Evolutionary conservation across 192 early-diverging fungal genomes (phyloP).

Genomic region (Thamnidium elegans): DNA sequence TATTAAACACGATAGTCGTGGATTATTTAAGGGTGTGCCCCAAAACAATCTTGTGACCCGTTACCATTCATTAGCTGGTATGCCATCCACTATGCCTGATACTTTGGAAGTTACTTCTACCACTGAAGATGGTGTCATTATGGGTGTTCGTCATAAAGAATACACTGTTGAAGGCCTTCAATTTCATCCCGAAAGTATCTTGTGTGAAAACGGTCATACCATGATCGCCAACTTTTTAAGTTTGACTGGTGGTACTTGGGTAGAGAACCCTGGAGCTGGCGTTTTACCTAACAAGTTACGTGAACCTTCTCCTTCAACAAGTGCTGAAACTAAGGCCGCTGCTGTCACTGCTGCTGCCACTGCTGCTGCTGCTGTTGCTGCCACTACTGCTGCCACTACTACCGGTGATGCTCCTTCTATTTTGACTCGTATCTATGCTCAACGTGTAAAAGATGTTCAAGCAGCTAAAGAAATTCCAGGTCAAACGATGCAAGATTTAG

Average conservation of each 20-base stretch:
- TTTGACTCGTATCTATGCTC: constrained; percentile 76
- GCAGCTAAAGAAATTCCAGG: constrained; percentile 72
- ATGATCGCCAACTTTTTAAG: constrained; percentile 91
- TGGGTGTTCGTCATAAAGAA: constrained; percentile 92
- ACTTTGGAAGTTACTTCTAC: constrained; percentile 85
- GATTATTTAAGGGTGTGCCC: constrained; percentile 79
- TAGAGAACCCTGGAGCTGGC: constrained; percentile 53
- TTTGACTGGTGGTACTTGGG: constrained; percentile 88
- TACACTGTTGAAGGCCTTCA: constrained; percentile 95
- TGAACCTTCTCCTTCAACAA: background rate
- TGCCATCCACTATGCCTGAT: constrained; percentile 75
- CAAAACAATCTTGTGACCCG: constrained; percentile 88
- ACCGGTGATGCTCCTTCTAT: constrained; percentile 58
- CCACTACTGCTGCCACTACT: constrained; percentile 16
- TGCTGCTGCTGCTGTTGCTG: constrained; percentile 38
- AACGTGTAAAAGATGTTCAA: constrained; percentile 78
- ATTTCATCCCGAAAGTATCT: constrained; percentile 97
- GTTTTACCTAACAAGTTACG: constrained; percentile 29
- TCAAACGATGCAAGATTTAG: constrained; percentile 61
- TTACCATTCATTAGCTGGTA: constrained; percentile 95
- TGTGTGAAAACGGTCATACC: constrained; percentile 84
- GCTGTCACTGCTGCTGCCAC: constrained; percentile 31
- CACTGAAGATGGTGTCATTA: constrained; percentile 79
- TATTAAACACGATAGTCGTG: constrained; percentile 89
- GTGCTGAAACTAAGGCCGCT: background rate